A percentile compares a stretch with the other conserved stretches of the same genome.
phyloP scores from a whole-genome alignment of 257 asterid genomes.

The Lantana camara region DNA sequence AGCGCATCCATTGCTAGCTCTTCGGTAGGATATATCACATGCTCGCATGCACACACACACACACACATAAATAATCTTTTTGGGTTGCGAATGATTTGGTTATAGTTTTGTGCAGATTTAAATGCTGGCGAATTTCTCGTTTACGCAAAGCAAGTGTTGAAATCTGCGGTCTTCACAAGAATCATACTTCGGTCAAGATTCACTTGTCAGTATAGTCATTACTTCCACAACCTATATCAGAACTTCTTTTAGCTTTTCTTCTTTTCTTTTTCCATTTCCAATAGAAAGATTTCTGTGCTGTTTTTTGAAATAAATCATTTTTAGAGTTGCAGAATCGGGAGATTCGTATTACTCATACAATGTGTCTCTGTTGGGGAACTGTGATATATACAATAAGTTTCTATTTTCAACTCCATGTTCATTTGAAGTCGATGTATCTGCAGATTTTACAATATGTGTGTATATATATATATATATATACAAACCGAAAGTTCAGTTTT shows the following conservation, averaged over 20 bases:
- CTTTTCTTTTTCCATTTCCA: slow-evolving; percentile 7
- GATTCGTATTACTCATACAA: neutral
- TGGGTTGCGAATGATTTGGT: neutral
- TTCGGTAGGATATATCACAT: slow-evolving; percentile 16
- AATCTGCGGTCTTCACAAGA: slow-evolving; percentile 22
- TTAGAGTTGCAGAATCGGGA: slow-evolving; percentile 23
- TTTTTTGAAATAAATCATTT: slow-evolving; percentile 32
- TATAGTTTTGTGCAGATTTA: neutral
- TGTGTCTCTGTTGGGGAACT: neutral
- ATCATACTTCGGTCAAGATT: slow-evolving; percentile 17
- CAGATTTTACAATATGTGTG: neutral
- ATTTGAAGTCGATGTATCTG: too few relatives aligned
- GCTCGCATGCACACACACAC: too few relatives aligned
- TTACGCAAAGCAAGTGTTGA: slow-evolving; percentile 27
- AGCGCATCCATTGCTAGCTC: slow-evolving; percentile 28
- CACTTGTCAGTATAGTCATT: neutral
- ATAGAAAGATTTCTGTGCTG: slow-evolving; percentile 18
- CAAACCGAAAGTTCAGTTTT: too few relatives aligned
- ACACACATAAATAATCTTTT: too few relatives aligned
- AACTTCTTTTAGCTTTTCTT: neutral
- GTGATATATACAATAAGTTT: neutral
- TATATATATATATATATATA: too few relatives aligned
- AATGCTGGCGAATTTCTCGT: slow-evolving; percentile 3
- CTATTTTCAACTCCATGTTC: neutral
- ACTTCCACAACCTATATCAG: slow-evolving; percentile 16